Base-by-base conservation (phyloP, 805 yeast genomes). In the Wickerhamiella azymoides region DNA sequence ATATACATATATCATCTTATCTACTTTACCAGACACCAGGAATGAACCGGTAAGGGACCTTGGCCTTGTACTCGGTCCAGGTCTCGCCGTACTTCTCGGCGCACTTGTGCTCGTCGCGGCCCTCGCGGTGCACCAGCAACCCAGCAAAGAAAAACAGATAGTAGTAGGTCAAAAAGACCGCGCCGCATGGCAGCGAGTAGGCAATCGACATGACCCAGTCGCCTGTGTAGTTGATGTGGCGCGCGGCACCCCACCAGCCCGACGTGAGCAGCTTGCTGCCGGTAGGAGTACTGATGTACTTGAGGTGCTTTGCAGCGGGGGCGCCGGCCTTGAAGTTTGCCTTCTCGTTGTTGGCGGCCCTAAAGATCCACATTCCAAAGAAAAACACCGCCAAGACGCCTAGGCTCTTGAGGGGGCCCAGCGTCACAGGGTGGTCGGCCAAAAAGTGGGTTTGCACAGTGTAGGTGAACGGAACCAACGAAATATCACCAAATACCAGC, bases 181-280 rank as follows among this genome's bases (percentile, higher is more conserved):
- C 74, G 10, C 94, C 94, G 1, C 96, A 84, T 9, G 94, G 80
- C 51, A 92, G 68, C 62, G 96, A 85, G 94, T 95, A 89, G 39
- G 93, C 77, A 68, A 83, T 70, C 0, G 96, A 84, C 57, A 86
- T 79, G 36, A 92, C 60, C 88, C 96, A 85, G 66, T 92, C 98
- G 37, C 98, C 98, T 48, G 88, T 72, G 63, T 92, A 92, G 60
- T 92, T 92, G 59, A 84, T 85, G 62, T 92, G 98, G 54, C 94
- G 94, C 6, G 94, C 78, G 16, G 70, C 62, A 2, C 81, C 82
- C 98, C 98, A 92, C 98, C 97, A 92, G 2, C 97, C 96, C 57
- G 85, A 92, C 46, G 78, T 74, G 39, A 92, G 66, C 52, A 92
- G 71, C 57, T 76, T 82, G 21, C 94, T 80, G 1, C 94, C 94